Evolutionary conservation across 129 eudicot species (phyloP).

Genomic region (Sambucus nigra): DNA sequence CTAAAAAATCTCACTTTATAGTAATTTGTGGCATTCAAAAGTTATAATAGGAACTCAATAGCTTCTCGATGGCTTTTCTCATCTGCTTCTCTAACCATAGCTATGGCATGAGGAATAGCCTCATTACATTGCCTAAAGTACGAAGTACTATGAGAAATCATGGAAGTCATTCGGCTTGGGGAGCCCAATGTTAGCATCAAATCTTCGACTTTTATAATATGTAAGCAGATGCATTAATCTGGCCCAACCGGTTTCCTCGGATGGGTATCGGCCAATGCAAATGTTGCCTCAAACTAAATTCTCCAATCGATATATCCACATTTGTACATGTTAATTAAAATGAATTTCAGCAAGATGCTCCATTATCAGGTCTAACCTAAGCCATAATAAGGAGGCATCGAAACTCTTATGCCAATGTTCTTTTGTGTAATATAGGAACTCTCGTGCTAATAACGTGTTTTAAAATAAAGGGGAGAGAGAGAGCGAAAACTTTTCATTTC

Average conservation of each 20-base stretch:
- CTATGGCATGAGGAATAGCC: no score
- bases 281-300: slow-evolving; percentile 87
- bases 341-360: slow-evolving; percentile 96
- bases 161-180: slow-evolving; percentile 98
- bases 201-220: slow-evolving; percentile 71
- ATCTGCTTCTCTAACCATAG: no score
- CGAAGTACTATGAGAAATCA: slow-evolving; percentile 87
- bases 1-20: no score
- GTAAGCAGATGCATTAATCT: slow-evolving; percentile 42
- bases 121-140: slow-evolving; percentile 95
- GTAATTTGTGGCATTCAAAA: no score
- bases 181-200: slow-evolving; percentile 69
- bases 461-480: no score
- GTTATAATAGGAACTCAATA: no score
- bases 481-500: no score
- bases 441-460: no score
- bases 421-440: no score
- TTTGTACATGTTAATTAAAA: slow-evolving; percentile 81
- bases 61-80: no score
- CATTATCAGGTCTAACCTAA: slow-evolving; percentile 95
- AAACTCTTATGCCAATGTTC: no score
- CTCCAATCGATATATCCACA: slow-evolving; percentile 99
- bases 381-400: slow-evolving; percentile 89
- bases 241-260: slow-evolving; percentile 94
- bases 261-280: slow-evolving; percentile 70